Evolutionary conservation across 139 green algal species (phyloP).

Genomic region (Diplosphaera chodatii): DNA sequence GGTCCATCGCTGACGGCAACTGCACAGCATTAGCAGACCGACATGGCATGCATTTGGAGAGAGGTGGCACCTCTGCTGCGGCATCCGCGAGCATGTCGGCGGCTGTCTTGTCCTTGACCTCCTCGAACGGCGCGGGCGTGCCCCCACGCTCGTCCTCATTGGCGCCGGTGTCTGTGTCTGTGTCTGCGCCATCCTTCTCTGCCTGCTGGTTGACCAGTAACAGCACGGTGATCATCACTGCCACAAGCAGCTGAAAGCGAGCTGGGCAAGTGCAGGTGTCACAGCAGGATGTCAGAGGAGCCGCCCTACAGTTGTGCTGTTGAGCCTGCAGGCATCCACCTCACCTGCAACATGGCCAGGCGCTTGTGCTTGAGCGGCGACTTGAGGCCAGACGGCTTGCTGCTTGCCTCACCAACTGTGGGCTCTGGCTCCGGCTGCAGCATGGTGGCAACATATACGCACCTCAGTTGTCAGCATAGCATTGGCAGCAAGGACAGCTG

Average conservation of each 20-base stretch:
- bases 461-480: no score
- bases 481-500: no score
- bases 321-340: neutral
- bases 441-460: constrained; percentile 7
- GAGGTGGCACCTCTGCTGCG: neutral
- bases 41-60: no score
- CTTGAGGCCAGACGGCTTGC: neutral
- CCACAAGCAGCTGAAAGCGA: no score
- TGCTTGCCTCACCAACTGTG: neutral
- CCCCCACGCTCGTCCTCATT: neutral
- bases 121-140: neutral
- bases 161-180: neutral
- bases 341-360: neutral
- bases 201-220: neutral
- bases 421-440: constrained; percentile 2
- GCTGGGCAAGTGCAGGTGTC: no score
- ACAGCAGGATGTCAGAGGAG: no score
- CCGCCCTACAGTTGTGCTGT: neutral
- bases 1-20: no score
- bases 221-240: neutral
- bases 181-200: constrained; percentile 1
- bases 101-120: constrained; percentile 24
- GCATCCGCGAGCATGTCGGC: constrained; percentile 1
- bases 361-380: neutral
- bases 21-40: no score